Percentiles rank a stretch among this genome's conserved stretches.
Evolutionary conservation across 202 grass and related monocot genomes (phyloP).

Genomic region (Schoenoplectus triqueter): DNA sequence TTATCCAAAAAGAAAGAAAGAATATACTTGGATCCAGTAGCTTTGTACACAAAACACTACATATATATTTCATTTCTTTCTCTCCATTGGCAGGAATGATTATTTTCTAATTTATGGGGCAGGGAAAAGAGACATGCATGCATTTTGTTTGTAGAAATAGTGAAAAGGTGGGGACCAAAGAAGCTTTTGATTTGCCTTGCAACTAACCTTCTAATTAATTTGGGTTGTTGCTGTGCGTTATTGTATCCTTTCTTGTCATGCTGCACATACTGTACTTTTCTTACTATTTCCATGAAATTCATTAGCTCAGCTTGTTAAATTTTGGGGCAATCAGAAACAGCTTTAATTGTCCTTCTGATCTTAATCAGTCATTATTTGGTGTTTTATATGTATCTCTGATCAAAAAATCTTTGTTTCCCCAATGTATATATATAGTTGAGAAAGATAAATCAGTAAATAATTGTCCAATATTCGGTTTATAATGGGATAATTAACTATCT

Average conservation of each 20-base stretch:
- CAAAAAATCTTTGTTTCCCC: not conserved
- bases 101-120: not conserved
- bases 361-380: not conserved
- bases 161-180: conserved; percentile 30
- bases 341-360: not conserved
- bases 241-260: not conserved
- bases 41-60: not conserved
- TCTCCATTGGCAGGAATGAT: conserved; percentile 1
- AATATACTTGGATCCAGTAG: not conserved
- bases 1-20: not conserved
- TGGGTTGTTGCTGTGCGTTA: conserved; percentile 1
- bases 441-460: not conserved
- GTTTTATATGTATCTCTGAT: conserved; percentile 9
- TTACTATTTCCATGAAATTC: conserved; percentile 8
- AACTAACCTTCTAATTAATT: conserved; percentile 11
- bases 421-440: not conserved
- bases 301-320: not conserved
- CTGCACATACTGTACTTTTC: not conserved
- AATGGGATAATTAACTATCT: not conserved
- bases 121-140: conserved; percentile 28
- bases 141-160: conserved; percentile 26
- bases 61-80: not conserved
- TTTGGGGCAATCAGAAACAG: not conserved
- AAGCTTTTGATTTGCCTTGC: conserved; percentile 36
- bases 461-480: not conserved